phyloP scores from a whole-genome alignment of 805 yeast genomes.

The Yarrowia sp. region DNA sequence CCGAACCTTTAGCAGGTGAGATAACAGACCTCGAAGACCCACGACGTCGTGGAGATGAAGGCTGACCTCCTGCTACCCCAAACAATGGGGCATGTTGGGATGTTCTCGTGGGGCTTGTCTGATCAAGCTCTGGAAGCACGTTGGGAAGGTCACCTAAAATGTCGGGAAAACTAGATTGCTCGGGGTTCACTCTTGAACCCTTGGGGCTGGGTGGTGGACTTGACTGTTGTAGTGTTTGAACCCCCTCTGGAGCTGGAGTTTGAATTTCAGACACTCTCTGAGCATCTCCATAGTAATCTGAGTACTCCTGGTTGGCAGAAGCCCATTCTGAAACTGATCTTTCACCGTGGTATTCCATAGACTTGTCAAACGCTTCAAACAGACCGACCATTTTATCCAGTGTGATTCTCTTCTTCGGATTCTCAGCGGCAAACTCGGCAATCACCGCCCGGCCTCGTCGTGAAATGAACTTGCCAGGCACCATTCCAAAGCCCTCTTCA shows the following conservation, averaged over 20 bases:
- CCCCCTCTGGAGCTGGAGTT: background rate
- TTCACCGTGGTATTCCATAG: background rate
- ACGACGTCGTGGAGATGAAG: background rate
- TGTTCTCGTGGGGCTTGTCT: background rate
- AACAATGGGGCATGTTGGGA: background rate
- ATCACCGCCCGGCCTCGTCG: background rate
- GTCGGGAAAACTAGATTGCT: background rate
- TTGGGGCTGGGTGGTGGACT: background rate
- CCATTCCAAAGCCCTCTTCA: background rate
- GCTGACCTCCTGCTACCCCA: too few species aligned
- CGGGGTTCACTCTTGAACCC: background rate
- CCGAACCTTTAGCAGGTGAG: too few species aligned
- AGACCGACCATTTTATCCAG: constrained; percentile 1
- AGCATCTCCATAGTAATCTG: background rate
- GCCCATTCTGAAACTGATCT: background rate
- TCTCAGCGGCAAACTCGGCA: background rate
- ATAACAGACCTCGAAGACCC: too few species aligned
- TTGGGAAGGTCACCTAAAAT: background rate
- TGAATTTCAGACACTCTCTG: background rate
- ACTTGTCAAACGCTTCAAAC: constrained; percentile 13
- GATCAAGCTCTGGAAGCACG: constrained; percentile 7
- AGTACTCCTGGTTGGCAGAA: background rate
- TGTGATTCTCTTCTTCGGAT: background rate
- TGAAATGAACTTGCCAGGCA: constrained; percentile 18
- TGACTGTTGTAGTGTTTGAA: background rate